Base-by-base conservation (phyloP, 164 flowering plant species). In the Sextonia rubra region DNA sequence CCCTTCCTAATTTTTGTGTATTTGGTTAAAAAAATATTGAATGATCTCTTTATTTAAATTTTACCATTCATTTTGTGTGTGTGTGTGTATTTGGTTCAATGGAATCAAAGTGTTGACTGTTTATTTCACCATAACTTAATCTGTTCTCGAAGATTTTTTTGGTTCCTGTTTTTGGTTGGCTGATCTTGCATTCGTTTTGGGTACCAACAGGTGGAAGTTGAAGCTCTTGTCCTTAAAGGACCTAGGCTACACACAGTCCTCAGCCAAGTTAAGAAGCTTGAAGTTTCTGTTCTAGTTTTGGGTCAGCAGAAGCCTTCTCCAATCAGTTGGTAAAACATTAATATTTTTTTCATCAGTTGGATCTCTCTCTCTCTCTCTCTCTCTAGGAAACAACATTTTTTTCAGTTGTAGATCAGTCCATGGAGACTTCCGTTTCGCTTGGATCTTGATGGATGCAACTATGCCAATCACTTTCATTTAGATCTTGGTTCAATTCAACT, bases 231-330 rank as follows among this genome's bases (percentile, higher is more conserved):
- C 49, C 84, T 94, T 15, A 89, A 89, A 80, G 98, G 98, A 14
- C 91, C 94, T 70, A 90, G 81, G 77, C 75, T 87, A 66, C 84
- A 78, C 20, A 92, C 94, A 17, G 87, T 94, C 32, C 73, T 88
- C 80, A 92, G 89, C 91, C 97, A 92, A 81, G 97, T 94, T 80
- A 92, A 92, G 88, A 94, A 94, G 82, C 90, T 94, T 65, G 97
- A 92, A 75, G 98, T 83, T 14, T 84, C 94, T 68, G 92, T 94
- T 62, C 82, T 92, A 26, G 94, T 94, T 1, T 75, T 94, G 78
- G 92, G 93, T 68, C 97, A 90, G 73, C 85, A 86, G 81, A 88
- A 87, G 74, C 82, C 88, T 48, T 87, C 97, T 58, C 69, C 87
- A 3, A 52, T 90, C 32, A 85, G 64, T 78, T 93, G 98, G 97